Percentiles rank a stretch among this genome's conserved stretches.
Conservation (phyloP, 129 eudicot species). For the Erigeron canadensis region DNA sequence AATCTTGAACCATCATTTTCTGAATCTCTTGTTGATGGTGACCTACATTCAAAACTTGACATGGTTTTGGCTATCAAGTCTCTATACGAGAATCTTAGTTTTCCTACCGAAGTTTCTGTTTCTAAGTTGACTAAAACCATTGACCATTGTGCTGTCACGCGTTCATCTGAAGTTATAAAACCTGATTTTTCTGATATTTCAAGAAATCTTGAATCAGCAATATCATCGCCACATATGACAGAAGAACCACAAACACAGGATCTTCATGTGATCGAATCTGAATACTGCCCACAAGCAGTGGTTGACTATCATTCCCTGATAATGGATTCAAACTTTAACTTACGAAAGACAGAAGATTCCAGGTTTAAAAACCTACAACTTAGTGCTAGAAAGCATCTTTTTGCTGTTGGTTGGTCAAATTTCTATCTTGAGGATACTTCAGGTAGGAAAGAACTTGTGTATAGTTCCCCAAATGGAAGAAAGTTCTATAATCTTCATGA, state of each 20-base stretch:
- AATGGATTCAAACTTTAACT: neutral
- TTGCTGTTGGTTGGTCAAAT: conserved; percentile 56
- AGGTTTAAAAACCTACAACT: conserved; percentile 16
- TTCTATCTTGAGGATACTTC: neutral
- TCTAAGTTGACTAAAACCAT: conserved; percentile 15
- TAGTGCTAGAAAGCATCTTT: conserved; percentile 54
- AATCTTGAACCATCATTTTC: conserved; percentile 20
- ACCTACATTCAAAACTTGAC: conserved; percentile 23
- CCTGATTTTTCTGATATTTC: conserved; percentile 12
- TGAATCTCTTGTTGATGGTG: conserved; percentile 20
- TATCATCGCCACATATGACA: conserved; percentile 6
- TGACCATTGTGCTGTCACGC: conserved; percentile 1
- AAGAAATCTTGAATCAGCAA: conserved; percentile 10
- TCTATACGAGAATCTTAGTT: conserved; percentile 5
- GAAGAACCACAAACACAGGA: conserved; percentile 18
- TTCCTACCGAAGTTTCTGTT: neutral
- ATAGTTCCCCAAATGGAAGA: conserved; percentile 44
- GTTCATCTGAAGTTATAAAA: conserved; percentile 2
- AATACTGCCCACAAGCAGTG: conserved; percentile 52
- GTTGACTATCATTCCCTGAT: conserved; percentile 29
- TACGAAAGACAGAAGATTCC: neutral
- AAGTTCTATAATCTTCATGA: conserved; percentile 26
- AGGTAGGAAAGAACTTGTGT: conserved; percentile 32
- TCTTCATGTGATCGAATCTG: conserved; percentile 33
- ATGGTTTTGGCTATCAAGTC: conserved; percentile 25